These are phyloP conservation scores for Dentipellis sp. DNA, from an alignment of 768 basidiomycete genomes.

Conservation along the genomic window DNA sequence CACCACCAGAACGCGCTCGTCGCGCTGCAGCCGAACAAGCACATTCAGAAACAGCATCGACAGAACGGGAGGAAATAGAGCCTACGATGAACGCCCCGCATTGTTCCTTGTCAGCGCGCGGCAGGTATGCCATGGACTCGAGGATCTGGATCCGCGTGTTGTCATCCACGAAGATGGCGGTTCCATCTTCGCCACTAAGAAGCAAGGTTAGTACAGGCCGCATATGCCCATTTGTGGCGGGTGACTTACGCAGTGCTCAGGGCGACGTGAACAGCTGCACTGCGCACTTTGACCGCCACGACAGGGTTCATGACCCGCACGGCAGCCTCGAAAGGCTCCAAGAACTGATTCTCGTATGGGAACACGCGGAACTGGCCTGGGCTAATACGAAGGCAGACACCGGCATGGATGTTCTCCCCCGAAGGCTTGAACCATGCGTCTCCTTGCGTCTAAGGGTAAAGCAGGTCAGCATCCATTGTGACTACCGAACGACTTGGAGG, in stretches of 20 bases:
- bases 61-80: slow-evolving; percentile 5
- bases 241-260: slow-evolving; percentile 53
- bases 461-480: slow-evolving; percentile 13
- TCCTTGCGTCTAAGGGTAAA: slow-evolving; percentile 53
- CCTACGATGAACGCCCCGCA: slow-evolving; percentile 80
- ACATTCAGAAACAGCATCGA: neutral
- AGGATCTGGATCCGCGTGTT: slow-evolving; percentile 86
- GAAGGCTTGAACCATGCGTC: slow-evolving; percentile 85
- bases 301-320: slow-evolving; percentile 70
- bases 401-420: slow-evolving; percentile 72
- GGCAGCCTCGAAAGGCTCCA: slow-evolving; percentile 78
- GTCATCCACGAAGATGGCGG: slow-evolving; percentile 58
- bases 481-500: neutral
- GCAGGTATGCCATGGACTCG: slow-evolving; percentile 56
- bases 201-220: too few relatives aligned
- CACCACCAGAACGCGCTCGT: slow-evolving; percentile 73
- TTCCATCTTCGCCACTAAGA: slow-evolving; percentile 46
- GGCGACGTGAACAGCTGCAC: slow-evolving; percentile 74
- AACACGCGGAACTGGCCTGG: slow-evolving; percentile 69
- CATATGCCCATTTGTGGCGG: neutral
- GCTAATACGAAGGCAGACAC: slow-evolving; percentile 67
- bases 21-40: slow-evolving; percentile 38
- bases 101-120: slow-evolving; percentile 83
- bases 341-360: slow-evolving; percentile 75
- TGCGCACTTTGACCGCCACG: slow-evolving; percentile 75